A percentile compares a stretch with the other conserved stretches of the same genome.
Conservation (phyloP, 495 filamentous ascomycete genomes). For the Aspergillus egyptiacus region DNA sequence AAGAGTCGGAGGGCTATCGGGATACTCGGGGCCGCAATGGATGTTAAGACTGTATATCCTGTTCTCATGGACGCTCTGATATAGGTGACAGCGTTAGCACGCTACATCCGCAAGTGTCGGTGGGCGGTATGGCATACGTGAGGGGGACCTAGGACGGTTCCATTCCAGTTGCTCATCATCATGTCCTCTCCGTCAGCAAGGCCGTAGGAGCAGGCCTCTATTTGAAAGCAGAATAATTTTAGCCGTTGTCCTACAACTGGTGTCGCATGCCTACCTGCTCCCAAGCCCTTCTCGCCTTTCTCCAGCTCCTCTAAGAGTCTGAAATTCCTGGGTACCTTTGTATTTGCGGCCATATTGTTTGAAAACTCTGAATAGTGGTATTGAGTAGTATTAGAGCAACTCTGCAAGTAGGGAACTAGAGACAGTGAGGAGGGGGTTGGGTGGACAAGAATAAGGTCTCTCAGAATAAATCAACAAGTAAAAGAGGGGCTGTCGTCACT, state of each 20-base stretch:
- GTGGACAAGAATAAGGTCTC: slow-evolving; percentile 17
- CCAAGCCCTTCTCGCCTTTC: slow-evolving; percentile 96
- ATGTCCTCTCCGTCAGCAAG: slow-evolving; percentile 92
- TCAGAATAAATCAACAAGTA: slow-evolving; percentile 15
- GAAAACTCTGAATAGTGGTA: neutral
- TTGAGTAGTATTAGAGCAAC: slow-evolving; percentile 3
- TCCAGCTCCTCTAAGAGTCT: slow-evolving; percentile 94
- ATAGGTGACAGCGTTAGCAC: neutral
- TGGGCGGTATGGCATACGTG: slow-evolving; percentile 57
- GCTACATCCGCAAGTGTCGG: neutral
- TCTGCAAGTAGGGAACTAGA: neutral
- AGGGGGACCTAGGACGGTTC: slow-evolving; percentile 92
- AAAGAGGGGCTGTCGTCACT: slow-evolving; percentile 23
- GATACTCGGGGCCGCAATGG: slow-evolving; percentile 87
- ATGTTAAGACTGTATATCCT: slow-evolving; percentile 98
- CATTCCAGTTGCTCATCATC: slow-evolving; percentile 98
- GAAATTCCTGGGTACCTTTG: slow-evolving; percentile 93
- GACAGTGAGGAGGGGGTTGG: slow-evolving; percentile 9
- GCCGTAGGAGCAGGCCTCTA: slow-evolving; percentile 96
- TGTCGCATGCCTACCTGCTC: slow-evolving; percentile 60
- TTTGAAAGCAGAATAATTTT: slow-evolving; percentile 6
- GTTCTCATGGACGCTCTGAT: slow-evolving; percentile 96
- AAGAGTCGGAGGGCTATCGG: slow-evolving; percentile 79
- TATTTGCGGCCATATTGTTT: slow-evolving; percentile 66
- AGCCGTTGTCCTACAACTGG: neutral